Conservation (phyloP, 1,284 basidiomycete species). For the Apiotrichum domesticum region DNA sequence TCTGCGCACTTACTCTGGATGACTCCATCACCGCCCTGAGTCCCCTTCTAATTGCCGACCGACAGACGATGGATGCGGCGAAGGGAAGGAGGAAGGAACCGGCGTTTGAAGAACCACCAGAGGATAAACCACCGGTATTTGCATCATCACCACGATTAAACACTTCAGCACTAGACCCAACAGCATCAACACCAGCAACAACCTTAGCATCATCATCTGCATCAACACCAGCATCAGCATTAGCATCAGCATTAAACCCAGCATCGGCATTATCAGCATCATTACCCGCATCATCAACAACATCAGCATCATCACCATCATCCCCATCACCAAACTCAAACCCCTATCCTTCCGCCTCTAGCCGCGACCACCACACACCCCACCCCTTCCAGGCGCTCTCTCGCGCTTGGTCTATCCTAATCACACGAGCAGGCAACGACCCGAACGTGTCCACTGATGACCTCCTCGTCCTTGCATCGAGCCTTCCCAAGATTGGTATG, state of each 20-base stretch:
- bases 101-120: background rate
- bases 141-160: too few relatives aligned
- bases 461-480: slow-evolving; percentile 16
- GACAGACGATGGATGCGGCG: too few relatives aligned
- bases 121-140: too few relatives aligned
- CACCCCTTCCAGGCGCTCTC: background rate
- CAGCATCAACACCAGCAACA: background rate
- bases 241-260: background rate
- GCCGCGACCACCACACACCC: background rate
- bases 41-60: background rate
- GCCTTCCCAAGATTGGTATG: slow-evolving; percentile 12
- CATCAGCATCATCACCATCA: background rate
- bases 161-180: background rate
- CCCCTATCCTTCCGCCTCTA: background rate
- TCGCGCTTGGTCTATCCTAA: slow-evolving; percentile 10
- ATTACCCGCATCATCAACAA: background rate
- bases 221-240: background rate
- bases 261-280: background rate
- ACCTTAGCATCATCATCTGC: background rate
- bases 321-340: background rate
- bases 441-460: slow-evolving; percentile 3
- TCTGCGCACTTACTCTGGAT: background rate
- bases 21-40: background rate
- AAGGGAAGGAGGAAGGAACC: background rate
- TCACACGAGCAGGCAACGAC: slow-evolving; percentile 2